Conservation (phyloP, 176 grass and related monocot species). For the Zoysia pacifica region DNA sequence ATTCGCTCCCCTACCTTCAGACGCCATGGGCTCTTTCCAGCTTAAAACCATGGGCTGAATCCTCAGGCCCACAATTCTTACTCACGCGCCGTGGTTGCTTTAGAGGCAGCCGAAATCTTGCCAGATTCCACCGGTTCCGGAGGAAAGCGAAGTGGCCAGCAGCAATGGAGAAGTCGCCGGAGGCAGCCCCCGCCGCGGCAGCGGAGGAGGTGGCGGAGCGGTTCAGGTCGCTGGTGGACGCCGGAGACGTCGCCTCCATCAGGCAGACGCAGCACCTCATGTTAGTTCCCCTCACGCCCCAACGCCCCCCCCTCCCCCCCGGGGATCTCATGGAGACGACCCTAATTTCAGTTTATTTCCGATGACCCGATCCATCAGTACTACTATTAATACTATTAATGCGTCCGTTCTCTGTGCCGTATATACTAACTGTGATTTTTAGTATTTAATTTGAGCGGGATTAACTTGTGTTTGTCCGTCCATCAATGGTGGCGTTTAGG, state of each 20-base stretch:
- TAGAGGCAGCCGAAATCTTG: too few relatives aligned
- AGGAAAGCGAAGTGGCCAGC: not conserved
- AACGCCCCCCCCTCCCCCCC: not conserved
- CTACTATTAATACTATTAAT: not conserved
- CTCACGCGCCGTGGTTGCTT: too few relatives aligned
- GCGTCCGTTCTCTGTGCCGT: not conserved
- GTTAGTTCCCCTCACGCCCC: constrained; percentile 27
- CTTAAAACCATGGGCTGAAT: too few relatives aligned
- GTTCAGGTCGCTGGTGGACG: constrained; percentile 64
- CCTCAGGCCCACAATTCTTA: too few relatives aligned
- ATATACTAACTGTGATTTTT: not conserved
- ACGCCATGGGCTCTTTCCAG: too few relatives aligned
- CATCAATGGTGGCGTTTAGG: not conserved
- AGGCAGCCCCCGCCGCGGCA: constrained; percentile 53
- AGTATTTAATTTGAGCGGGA: not conserved
- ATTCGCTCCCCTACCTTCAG: too few relatives aligned
- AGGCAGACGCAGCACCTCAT: constrained; percentile 76
- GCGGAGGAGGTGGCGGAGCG: constrained; percentile 56
- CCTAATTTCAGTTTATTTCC: constrained; percentile 11
- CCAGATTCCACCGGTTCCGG: not conserved
- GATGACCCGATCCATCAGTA: not conserved
- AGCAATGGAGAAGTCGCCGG: constrained; percentile 36
- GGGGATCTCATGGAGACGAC: not conserved
- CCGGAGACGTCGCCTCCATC: constrained; percentile 53
- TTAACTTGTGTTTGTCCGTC: constrained; percentile 6